Base-by-base conservation (phyloP, 305 asterid species). In the Stenogyne calaminthoides region DNA sequence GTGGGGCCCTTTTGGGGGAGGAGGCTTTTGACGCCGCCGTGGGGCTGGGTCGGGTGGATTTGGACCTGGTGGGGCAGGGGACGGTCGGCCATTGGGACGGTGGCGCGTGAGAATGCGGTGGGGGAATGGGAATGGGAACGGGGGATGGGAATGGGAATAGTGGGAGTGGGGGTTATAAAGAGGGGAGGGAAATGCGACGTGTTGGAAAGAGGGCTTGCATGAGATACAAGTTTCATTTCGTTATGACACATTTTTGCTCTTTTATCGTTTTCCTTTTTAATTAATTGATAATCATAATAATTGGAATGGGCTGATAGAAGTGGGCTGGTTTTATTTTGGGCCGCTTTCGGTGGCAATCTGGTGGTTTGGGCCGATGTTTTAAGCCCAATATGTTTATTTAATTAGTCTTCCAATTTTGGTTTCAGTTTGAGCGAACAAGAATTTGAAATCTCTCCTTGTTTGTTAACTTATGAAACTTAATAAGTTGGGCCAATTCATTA, bases 1-100 rank as follows among this genome's bases (percentile, higher is more conserved):
- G 96, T 32, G 4, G 94, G 93, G 51, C 92, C 90, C 7, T 70
- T 80, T 0, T 82, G 83, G 2, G 91, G 82, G 77, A 70, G 82
- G 76, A 74, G 63, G 19, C 19, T 18, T 29, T 77, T 81, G 68
- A 36, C 76, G 44, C 82, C 88, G 9, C 68, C 82, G 16, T 61
- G 80, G 37, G 27, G 65, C 0, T 12, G 81, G 51, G 56, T 67
- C 29, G 4, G 73, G 64, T 85, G 88, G 71, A 84, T 73, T 60
- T 82, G 86, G 74, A 86, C 58, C 15, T 86, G 89, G 55, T 83
- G 88, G 0, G 90, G 81, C 70, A 64, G 83, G 3, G 74, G 78
- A 19, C 86, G 86, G 29, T 87, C 89, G 2, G 77, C 84, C 92
- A 85, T 87, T 60, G 65, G 18, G 19, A 36, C 22, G 66, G 29